Conservation (phyloP, 176 grass and related monocot species). For the Raddia guianensis region DNA sequence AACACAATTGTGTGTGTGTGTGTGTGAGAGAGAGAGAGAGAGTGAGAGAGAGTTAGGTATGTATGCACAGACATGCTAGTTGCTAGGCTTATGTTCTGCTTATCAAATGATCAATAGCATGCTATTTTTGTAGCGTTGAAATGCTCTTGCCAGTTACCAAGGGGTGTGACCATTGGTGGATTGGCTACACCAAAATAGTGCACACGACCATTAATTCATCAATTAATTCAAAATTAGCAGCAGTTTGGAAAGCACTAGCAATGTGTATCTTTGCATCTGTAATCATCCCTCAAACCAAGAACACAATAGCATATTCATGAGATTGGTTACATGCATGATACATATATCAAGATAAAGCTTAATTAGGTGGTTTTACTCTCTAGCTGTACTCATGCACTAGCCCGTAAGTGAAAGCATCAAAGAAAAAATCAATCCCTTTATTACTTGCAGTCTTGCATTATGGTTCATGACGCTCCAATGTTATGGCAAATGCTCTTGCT, state of each 20-base stretch:
- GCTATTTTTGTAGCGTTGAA: not conserved
- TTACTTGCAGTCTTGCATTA: not conserved
- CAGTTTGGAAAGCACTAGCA: not conserved
- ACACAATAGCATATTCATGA: not conserved
- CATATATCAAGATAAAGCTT: not conserved
- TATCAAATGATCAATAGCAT: conserved; percentile 4
- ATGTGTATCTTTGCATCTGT: not conserved
- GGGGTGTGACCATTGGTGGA: not conserved
- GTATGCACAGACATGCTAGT: not conserved
- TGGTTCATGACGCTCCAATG: not conserved
- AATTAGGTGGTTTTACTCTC: not conserved
- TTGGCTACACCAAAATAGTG: not conserved
- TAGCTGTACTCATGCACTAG: not conserved
- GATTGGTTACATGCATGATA: not conserved
- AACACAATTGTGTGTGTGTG: not conserved
- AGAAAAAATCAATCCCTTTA: not conserved
- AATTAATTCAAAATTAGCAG: not conserved
- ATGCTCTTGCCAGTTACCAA: conserved; percentile 10
- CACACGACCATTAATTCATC: not conserved
- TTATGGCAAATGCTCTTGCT: not conserved
- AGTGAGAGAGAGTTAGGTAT: not conserved
- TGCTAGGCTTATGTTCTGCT: not conserved
- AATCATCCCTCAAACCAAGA: conserved; percentile 1
- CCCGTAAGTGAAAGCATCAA: conserved; percentile 12
- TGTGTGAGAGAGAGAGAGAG: not conserved